A percentile compares a stretch with the other conserved stretches of the same genome.
phyloP scores from a whole-genome alignment of 2,329 filamentous ascomycete genomes.

The Podosphaera xanthii region DNA sequence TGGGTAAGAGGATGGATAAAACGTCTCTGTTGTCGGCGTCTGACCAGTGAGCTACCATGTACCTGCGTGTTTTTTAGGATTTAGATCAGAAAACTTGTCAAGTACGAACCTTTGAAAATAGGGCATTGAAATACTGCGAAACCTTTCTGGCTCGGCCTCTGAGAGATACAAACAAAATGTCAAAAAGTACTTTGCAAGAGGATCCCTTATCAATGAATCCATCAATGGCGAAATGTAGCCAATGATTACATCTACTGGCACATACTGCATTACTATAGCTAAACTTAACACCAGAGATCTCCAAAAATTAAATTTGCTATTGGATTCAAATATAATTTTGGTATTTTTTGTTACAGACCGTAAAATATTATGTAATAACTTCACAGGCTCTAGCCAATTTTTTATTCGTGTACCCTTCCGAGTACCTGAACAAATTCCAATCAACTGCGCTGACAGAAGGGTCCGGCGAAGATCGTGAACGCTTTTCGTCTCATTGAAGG shows the following conservation, averaged over 20 bases:
- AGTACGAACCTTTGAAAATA: slow-evolving; percentile 48
- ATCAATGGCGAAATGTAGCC: slow-evolving; percentile 43
- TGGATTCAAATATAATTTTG: slow-evolving; percentile 7
- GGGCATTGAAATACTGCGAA: slow-evolving; percentile 54
- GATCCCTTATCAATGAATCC: slow-evolving; percentile 38
- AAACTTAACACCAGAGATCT: slow-evolving; percentile 30
- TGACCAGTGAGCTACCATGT: slow-evolving; percentile 53
- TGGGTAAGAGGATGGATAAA: slow-evolving; percentile 44
- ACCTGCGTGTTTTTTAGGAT: slow-evolving; percentile 24
- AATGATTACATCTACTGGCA: slow-evolving; percentile 59
- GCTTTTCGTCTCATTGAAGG: slow-evolving; percentile 17
- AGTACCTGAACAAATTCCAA: slow-evolving; percentile 55
- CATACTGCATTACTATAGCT: slow-evolving; percentile 48
- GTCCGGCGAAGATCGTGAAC: slow-evolving; percentile 20
- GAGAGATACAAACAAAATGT: slow-evolving; percentile 68
- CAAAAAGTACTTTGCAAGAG: slow-evolving; percentile 51
- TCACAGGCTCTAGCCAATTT: slow-evolving; percentile 46
- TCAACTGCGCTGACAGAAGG: slow-evolving; percentile 29
- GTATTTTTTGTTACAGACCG: slow-evolving; percentile 22
- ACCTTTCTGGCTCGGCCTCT: slow-evolving; percentile 48
- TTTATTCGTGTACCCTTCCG: slow-evolving; percentile 53
- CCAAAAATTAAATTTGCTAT: slow-evolving; percentile 26
- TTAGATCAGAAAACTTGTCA: neutral
- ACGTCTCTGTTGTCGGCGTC: slow-evolving; percentile 40
- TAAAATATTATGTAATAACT: slow-evolving; percentile 29